Conservation (phyloP, 345 rosid genomes). For the Linum usitatissimum region DNA sequence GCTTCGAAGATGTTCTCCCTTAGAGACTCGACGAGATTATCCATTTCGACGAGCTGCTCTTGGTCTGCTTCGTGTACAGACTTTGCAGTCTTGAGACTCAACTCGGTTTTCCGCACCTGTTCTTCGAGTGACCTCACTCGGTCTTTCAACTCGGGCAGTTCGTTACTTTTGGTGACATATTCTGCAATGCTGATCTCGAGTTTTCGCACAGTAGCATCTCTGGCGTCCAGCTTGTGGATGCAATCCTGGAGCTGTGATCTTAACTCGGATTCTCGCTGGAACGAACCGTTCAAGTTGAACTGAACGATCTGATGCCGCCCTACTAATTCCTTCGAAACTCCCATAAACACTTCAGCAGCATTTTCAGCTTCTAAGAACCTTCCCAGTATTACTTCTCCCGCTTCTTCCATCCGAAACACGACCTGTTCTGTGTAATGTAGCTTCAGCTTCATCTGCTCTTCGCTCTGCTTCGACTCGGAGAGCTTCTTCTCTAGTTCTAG, state of each 20-base stretch:
- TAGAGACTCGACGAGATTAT: conserved; percentile 41
- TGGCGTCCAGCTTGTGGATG: conserved; percentile 31
- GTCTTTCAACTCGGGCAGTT: conserved; percentile 42
- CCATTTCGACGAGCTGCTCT: conserved; percentile 69
- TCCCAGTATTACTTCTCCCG: conserved; percentile 86
- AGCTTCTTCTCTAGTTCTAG: conserved; percentile 63
- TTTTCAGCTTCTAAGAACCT: conserved; percentile 91
- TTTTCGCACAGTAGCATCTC: conserved; percentile 36
- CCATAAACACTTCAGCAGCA: conserved; percentile 70
- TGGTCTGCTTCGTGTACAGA: conserved; percentile 46
- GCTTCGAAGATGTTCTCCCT: conserved; percentile 58
- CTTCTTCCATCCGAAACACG: conserved; percentile 87
- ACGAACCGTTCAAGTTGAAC: conserved; percentile 47
- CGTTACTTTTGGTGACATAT: conserved; percentile 29
- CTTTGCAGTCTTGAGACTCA: conserved; percentile 35
- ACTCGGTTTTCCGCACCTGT: conserved; percentile 38
- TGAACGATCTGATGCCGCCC: conserved; percentile 58
- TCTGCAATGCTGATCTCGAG: conserved; percentile 38
- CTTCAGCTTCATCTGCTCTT: conserved; percentile 72
- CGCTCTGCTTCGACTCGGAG: conserved; percentile 42
- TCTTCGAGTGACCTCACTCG: conserved; percentile 47
- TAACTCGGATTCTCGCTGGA: conserved; percentile 53
- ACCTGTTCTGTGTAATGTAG: conserved; percentile 71
- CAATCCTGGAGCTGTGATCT: conserved; percentile 41
- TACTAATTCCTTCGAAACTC: conserved; percentile 67